A percentile compares a stretch with the other conserved stretches of the same genome.
phyloP scores from a whole-genome alignment of 148 eudicot species.

The Euryodendron excelsum region DNA sequence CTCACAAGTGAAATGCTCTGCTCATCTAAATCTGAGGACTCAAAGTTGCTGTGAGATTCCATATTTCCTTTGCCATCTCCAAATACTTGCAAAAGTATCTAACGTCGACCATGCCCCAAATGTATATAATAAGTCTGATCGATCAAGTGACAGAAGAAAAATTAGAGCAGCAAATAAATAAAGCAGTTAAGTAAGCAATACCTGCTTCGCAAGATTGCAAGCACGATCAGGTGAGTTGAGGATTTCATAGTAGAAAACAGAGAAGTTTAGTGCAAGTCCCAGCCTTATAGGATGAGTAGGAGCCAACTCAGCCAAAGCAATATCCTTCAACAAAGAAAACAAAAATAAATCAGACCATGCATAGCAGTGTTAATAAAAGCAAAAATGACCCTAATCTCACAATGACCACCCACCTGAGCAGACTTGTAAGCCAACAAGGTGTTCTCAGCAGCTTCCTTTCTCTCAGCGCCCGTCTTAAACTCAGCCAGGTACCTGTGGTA shows the following conservation, averaged over 20 bases:
- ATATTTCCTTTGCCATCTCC: not conserved
- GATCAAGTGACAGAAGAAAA: not conserved
- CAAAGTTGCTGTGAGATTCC: not conserved
- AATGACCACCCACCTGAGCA: slow-evolving; percentile 59
- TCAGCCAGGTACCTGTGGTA: slow-evolving; percentile 82
- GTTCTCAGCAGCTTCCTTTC: slow-evolving; percentile 84
- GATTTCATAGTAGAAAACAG: slow-evolving; percentile 82
- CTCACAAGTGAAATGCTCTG: no score
- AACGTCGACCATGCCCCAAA: not conserved
- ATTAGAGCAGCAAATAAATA: not conserved
- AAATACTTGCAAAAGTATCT: not conserved
- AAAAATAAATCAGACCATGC: not conserved
- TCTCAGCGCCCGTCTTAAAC: slow-evolving; percentile 72
- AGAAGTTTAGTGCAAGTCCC: slow-evolving; percentile 87
- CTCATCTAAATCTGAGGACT: not conserved
- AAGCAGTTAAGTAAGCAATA: slow-evolving; percentile 16
- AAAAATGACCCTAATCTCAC: not conserved
- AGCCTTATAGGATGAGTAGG: slow-evolving; percentile 89
- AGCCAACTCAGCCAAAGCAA: slow-evolving; percentile 71
- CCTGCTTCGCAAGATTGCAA: slow-evolving; percentile 83
- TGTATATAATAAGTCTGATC: no score
- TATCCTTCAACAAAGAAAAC: slow-evolving; percentile 44
- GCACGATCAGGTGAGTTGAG: slow-evolving; percentile 84
- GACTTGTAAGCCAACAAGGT: slow-evolving; percentile 81
- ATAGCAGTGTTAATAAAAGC: not conserved